Evolutionary conservation across 164 flowering plant genomes (phyloP).

Genomic region (Tinospora cordifolia): DNA sequence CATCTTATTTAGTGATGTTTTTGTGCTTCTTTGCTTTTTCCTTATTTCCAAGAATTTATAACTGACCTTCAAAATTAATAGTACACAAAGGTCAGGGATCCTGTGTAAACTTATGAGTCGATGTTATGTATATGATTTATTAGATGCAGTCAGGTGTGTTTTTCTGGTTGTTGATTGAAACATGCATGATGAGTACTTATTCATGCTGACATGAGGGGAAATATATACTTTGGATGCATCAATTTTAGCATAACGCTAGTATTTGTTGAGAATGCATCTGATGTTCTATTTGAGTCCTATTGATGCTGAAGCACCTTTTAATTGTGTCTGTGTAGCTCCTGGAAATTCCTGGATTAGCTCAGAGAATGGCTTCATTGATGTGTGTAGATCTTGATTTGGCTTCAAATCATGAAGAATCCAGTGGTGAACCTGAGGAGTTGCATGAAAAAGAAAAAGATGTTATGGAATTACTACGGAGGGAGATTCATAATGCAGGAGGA

Average conservation of each 20-base stretch:
- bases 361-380: slow-evolving; percentile 93
- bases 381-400: slow-evolving; percentile 57
- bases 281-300: not conserved
- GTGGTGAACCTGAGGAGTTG: slow-evolving; percentile 12
- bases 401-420: slow-evolving; percentile 30
- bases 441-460: slow-evolving; percentile 22
- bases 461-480: slow-evolving; percentile 47
- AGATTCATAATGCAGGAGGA: slow-evolving; percentile 36
- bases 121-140: no score
- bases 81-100: not conserved
- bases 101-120: not conserved
- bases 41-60: no score
- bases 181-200: not conserved
- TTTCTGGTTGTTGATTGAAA: not conserved
- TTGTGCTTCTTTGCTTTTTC: no score
- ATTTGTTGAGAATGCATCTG: not conserved
- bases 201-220: not conserved
- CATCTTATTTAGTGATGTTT: no score
- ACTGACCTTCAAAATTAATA: no score
- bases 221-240: not conserved
- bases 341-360: slow-evolving; percentile 79
- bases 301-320: not conserved
- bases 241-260: not conserved
- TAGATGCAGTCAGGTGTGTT: no score
- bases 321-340: slow-evolving; percentile 45